Conservation (phyloP, 306 rosid species). For the Comarum palustre region DNA sequence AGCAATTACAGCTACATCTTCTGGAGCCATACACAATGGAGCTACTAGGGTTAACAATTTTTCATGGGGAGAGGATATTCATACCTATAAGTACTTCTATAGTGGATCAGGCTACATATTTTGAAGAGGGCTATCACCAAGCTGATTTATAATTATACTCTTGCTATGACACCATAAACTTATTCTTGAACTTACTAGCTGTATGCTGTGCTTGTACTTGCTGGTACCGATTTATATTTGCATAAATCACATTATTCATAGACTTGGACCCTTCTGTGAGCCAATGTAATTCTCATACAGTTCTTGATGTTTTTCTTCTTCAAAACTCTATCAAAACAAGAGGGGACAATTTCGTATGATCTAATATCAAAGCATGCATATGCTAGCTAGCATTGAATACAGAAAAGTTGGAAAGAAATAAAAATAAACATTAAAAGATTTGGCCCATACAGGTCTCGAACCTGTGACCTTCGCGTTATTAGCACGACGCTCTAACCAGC, state of each 20-base stretch:
- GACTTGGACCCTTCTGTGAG: background rate
- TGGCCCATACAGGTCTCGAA: slow-evolving; percentile 97
- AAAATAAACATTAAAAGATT: background rate
- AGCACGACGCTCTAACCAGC: slow-evolving; percentile 92
- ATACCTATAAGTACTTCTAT: background rate
- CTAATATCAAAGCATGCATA: background rate
- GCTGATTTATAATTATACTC: background rate
- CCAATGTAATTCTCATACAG: background rate
- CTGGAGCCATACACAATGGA: background rate
- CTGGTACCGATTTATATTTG: background rate
- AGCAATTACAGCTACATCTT: background rate
- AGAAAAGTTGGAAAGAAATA: background rate
- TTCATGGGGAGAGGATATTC: background rate
- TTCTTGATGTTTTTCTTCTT: background rate
- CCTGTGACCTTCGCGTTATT: slow-evolving; percentile 91
- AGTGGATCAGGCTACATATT: background rate
- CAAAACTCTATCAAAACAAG: background rate
- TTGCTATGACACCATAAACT: background rate
- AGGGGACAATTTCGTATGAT: background rate
- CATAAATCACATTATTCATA: background rate
- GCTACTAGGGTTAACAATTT: background rate
- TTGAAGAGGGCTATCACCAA: background rate
- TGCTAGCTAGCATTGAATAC: background rate
- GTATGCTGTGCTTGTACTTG: background rate
- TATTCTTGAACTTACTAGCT: background rate